Conservation (phyloP, 139 green algal genomes). For the Chlorella sorokiniana region DNA sequence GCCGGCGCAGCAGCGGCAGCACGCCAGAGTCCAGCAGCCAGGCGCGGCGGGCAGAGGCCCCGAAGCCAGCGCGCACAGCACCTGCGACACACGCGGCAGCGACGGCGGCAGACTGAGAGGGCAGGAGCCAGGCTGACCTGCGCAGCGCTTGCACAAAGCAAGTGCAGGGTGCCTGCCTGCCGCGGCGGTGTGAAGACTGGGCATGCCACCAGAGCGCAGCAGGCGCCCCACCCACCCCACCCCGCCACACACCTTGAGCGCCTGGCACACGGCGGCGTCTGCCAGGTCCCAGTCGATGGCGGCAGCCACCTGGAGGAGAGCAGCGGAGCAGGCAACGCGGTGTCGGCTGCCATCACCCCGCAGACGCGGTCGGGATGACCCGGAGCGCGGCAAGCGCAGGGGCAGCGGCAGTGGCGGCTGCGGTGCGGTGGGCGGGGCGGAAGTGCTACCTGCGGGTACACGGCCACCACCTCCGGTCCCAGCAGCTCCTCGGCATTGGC, state of each 20-base stretch:
- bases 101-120: background rate
- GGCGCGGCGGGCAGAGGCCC: slow-evolving; percentile 57
- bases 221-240: background rate
- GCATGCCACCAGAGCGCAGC: background rate
- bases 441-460: slow-evolving; percentile 36
- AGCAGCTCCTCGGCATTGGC: slow-evolving; percentile 44
- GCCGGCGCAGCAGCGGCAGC: slow-evolving; percentile 66
- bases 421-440: too few species aligned
- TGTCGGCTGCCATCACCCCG: too few species aligned
- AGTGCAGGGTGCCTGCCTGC: background rate
- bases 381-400: too few species aligned
- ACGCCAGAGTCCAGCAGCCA: slow-evolving; percentile 69
- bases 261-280: slow-evolving; percentile 37
- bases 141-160: too few species aligned
- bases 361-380: too few species aligned
- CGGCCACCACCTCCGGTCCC: slow-evolving; percentile 39
- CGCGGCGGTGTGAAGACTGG: background rate
- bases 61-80: slow-evolving; percentile 64
- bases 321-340: background rate
- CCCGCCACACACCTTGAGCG: slow-evolving; percentile 45
- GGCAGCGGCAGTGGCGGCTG: too few species aligned
- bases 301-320: slow-evolving; percentile 18
- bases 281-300: slow-evolving; percentile 41
- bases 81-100: slow-evolving; percentile 41
- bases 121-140: background rate